These are phyloP conservation scores for Neurospora africana DNA, from an alignment of 495 filamentous ascomycete genomes.

Conservation along the genomic window DNA sequence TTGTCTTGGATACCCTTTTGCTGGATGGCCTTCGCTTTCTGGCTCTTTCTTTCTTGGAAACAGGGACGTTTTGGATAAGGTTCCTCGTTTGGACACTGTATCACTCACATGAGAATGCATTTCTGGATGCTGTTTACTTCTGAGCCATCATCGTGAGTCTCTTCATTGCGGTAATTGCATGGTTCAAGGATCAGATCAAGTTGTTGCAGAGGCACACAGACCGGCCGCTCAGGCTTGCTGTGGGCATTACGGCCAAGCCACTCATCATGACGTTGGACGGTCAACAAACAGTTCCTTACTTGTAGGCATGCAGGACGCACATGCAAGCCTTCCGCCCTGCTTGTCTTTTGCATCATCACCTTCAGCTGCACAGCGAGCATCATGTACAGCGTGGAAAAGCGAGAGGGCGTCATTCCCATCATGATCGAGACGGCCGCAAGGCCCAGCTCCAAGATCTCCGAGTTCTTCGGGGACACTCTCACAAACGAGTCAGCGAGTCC, in stretches of 20 bases:
- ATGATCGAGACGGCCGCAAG: constrained; percentile 3
- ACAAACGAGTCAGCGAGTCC: background rate
- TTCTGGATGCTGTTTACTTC: no score
- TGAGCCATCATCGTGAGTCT: no score
- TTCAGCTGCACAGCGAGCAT: background rate
- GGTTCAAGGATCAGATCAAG: no score
- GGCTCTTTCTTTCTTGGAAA: background rate
- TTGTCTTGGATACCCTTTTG: background rate
- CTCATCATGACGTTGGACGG: background rate
- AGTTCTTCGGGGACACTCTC: constrained; percentile 16
- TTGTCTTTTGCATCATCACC: background rate
- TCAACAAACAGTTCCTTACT: background rate
- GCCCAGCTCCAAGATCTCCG: constrained; percentile 17
- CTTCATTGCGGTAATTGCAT: no score
- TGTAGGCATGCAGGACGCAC: background rate
- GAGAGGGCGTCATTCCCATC: constrained; percentile 1
- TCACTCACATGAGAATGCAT: background rate
- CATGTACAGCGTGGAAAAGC: background rate
- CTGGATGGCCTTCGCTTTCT: background rate
- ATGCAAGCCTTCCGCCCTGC: background rate
- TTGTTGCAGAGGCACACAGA: background rate
- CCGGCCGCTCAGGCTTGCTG: background rate
- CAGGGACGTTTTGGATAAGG: no score
- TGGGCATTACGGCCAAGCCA: background rate
- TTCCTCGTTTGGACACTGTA: background rate